These are phyloP conservation scores for Sphaerulina vaccinii DNA, from an alignment of 2,329 filamentous ascomycete genomes.

Conservation along the genomic window DNA sequence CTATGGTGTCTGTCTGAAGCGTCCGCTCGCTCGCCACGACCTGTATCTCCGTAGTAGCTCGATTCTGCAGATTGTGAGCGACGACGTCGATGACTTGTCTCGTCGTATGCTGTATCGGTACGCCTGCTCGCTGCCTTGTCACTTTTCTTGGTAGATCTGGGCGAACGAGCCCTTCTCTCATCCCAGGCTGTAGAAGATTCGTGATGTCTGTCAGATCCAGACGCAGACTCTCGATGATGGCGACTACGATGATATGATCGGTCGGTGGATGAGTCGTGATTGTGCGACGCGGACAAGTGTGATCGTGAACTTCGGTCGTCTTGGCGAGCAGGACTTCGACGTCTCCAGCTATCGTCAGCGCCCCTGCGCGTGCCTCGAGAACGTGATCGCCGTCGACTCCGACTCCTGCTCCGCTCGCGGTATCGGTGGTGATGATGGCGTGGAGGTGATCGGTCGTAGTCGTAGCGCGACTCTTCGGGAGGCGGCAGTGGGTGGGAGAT, in stretches of 20 bases:
- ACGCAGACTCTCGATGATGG: conserved; percentile 21
- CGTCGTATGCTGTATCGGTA: conserved; percentile 33
- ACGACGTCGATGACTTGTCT: conserved; percentile 40
- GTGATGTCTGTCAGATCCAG: conserved; percentile 34
- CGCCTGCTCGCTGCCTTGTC: conserved; percentile 27
- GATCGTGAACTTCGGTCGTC: conserved; percentile 13
- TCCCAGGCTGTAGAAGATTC: conserved; percentile 28
- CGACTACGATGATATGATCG: conserved; percentile 17
- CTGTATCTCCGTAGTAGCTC: conserved; percentile 36
- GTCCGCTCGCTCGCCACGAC: conserved; percentile 30
- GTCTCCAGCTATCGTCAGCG: conserved; percentile 10
- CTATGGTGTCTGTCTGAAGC: conserved; percentile 34
- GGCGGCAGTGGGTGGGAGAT: conserved; percentile 14
- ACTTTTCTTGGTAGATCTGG: conserved; percentile 27
- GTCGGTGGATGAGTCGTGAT: conserved; percentile 26
- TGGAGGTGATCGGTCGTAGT: conserved; percentile 15
- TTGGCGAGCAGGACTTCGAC: conserved; percentile 15
- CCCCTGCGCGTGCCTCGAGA: conserved; percentile 11
- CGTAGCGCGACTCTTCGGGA: conserved; percentile 13
- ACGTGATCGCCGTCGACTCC: conserved; percentile 13
- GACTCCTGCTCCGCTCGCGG: conserved; percentile 17
- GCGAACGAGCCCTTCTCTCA: conserved; percentile 37
- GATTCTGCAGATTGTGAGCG: conserved; percentile 44
- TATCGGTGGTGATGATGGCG: conserved; percentile 16
- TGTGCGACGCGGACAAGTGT: conserved; percentile 26